Evolutionary conservation across 345 rosid species (phyloP), one percentile per base, ranked within the genome.

Genomic region (Brassica rapa): DNA sequence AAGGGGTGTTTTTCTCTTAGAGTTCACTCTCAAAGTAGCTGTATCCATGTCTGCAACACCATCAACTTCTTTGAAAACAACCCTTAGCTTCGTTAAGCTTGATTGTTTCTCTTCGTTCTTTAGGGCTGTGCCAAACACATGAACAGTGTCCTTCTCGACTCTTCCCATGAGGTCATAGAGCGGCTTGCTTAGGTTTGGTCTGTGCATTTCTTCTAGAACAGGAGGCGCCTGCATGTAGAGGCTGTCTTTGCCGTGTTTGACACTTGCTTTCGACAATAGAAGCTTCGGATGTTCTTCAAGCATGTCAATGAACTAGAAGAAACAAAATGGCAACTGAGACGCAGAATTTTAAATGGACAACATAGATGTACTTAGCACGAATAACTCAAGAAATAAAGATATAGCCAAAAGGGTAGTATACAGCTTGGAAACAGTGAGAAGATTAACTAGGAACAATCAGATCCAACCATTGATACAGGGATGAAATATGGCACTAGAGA

Each of bases 181-280:
- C 3, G 82, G 83, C n/a, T 65, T 75, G 63, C 77, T 81, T 39
- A 95, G 81, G 85, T 95, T 95, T 57, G 91, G 84, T 66, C 98
- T 81, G 60, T 90, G 85, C 93, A 91, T 86, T 84, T 93, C 96
- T 82, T 93, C 98, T 76, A 95, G 86, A 78, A 95, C 96, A 1
- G 90, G 96, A 64, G 97, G 99, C 23, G 96, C 95, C 82, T 91
- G 97, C 99, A 93, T 91, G 89, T 95, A 91, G 35, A 93, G 86
- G 82, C 85, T 93, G 80, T 77, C 77, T 32, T 91, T 88, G 8
- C 74, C 83, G 64, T 90, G 84, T 24, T 74, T 84, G 39, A 93
- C 88, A 49, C 97, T 93, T 37, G 94, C 93, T 82, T 84, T 95
- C 55, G 94, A 89, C 62, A 95, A 68, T 2, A 69, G 86, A 70